Percentiles rank a stretch among this genome's conserved stretches.
Conservation (phyloP, 768 basidiomycete genomes). For the Suillus subaureus region DNA sequence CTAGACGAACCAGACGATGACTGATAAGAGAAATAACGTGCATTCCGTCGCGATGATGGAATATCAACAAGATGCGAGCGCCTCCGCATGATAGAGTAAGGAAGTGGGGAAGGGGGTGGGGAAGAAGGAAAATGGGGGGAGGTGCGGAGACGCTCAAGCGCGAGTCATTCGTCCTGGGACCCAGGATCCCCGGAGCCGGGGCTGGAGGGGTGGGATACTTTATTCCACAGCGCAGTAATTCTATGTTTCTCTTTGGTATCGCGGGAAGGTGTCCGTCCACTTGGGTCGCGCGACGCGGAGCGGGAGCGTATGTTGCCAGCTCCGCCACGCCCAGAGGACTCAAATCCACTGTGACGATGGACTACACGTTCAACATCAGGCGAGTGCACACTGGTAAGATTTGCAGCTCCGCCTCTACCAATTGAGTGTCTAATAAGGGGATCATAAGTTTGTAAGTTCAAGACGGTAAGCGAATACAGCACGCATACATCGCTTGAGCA, state of each 20-base stretch:
- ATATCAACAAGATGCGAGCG: background rate
- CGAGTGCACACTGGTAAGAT: slow-evolving; percentile 44
- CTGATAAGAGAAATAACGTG: slow-evolving; percentile 1
- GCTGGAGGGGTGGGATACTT: slow-evolving; percentile 23
- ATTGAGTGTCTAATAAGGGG: slow-evolving; percentile 55
- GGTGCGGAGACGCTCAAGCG: slow-evolving; percentile 3
- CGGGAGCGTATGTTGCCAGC: slow-evolving; percentile 58
- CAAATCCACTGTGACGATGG: slow-evolving; percentile 31
- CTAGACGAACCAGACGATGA: slow-evolving; percentile 1
- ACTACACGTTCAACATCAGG: slow-evolving; percentile 40
- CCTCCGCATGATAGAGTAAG: slow-evolving; percentile 5
- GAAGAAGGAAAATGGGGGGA: background rate
- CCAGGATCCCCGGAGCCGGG: background rate
- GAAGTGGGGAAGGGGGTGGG: background rate
- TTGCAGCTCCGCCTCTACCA: slow-evolving; percentile 70
- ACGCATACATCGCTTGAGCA: slow-evolving; percentile 44
- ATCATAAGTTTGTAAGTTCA: slow-evolving; percentile 10
- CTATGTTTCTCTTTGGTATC: slow-evolving; percentile 27
- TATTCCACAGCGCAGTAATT: slow-evolving; percentile 33
- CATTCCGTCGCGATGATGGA: background rate
- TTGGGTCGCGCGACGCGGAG: slow-evolving; percentile 36
- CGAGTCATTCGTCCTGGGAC: background rate
- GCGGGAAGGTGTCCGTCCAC: slow-evolving; percentile 25
- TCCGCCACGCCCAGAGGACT: slow-evolving; percentile 60
- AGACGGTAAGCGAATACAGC: background rate